phyloP scores from a whole-genome alignment of 495 filamentous ascomycete genomes.

The Xanthoparmelia taractica region DNA sequence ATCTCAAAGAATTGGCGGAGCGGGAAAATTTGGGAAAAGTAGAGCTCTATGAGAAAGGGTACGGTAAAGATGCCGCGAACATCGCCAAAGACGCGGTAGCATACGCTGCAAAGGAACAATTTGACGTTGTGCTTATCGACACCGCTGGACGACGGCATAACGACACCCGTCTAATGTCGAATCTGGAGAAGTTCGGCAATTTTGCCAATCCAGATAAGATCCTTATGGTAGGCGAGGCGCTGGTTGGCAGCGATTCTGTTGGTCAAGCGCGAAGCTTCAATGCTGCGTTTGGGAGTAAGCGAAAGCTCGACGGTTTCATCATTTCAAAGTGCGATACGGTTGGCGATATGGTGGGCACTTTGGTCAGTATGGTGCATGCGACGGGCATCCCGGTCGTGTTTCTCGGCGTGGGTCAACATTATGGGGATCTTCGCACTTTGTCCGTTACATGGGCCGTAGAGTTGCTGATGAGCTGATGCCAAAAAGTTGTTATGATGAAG shows the following conservation, averaged over 20 bases:
- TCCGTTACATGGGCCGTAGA: background rate
- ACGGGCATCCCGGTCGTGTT: conserved; percentile 94
- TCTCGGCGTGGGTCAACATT: conserved; percentile 92
- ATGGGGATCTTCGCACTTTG: conserved; percentile 86
- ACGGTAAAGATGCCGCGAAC: conserved; percentile 92
- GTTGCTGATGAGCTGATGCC: background rate
- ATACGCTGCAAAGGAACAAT: conserved; percentile 64
- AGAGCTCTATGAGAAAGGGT: conserved; percentile 91
- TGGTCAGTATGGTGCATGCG: conserved; percentile 96
- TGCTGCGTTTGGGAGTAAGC: conserved; percentile 71
- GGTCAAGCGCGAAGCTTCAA: conserved; percentile 96
- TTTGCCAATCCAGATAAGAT: conserved; percentile 96
- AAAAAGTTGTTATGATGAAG: background rate
- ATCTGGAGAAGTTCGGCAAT: conserved; percentile 92
- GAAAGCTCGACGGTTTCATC: conserved; percentile 87
- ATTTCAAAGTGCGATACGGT: conserved; percentile 98
- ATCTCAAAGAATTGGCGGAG: conserved; percentile 73
- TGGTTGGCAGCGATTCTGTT: conserved; percentile 91
- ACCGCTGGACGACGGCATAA: conserved; percentile 94
- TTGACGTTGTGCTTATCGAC: conserved; percentile 93
- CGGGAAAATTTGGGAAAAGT: conserved; percentile 72
- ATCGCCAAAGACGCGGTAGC: conserved; percentile 89
- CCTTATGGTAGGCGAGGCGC: conserved; percentile 95
- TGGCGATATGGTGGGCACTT: conserved; percentile 93
- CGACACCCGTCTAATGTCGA: conserved; percentile 88